These are phyloP conservation scores for Sugiyamaella castrensis DNA, from an alignment of 1,139 yeast genomes.

Conservation along the genomic window DNA sequence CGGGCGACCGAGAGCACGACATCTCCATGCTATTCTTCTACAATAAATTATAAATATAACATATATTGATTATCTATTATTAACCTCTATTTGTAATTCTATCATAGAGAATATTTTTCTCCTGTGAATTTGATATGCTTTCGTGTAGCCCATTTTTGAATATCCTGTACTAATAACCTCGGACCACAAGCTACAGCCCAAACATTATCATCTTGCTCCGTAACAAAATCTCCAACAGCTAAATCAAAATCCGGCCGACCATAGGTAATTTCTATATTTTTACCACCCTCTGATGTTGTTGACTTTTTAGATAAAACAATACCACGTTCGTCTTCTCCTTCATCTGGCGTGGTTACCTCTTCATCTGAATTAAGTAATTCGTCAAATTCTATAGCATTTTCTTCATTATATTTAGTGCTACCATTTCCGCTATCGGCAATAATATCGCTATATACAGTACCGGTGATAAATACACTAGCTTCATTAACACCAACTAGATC, in stretches of 20 bases:
- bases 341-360: conserved; percentile 15
- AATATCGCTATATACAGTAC: conserved; percentile 18
- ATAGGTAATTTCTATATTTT: conserved; percentile 21
- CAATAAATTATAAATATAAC: too few species aligned
- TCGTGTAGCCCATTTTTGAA: conserved; percentile 44
- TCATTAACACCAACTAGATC: conserved; percentile 34
- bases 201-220: conserved; percentile 26
- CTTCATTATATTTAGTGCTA: conserved; percentile 13
- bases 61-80: too few species aligned
- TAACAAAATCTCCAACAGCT: conserved; percentile 20
- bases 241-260: conserved; percentile 34
- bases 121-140: conserved; percentile 43
- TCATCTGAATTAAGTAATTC: conserved; percentile 25
- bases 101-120: conserved; percentile 38
- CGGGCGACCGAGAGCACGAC: too few species aligned
- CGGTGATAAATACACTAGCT: conserved; percentile 40
- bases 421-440: conserved; percentile 11
- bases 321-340: not conserved
- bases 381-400: conserved; percentile 29
- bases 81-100: not conserved
- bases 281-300: not conserved
- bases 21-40: too few species aligned
- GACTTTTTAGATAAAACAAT: not conserved
- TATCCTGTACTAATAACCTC: conserved; percentile 47
- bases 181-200: conserved; percentile 81